Evolutionary conservation across 2,329 filamentous ascomycete genomes (phyloP).

Genomic region (Fusarium clavum): DNA sequence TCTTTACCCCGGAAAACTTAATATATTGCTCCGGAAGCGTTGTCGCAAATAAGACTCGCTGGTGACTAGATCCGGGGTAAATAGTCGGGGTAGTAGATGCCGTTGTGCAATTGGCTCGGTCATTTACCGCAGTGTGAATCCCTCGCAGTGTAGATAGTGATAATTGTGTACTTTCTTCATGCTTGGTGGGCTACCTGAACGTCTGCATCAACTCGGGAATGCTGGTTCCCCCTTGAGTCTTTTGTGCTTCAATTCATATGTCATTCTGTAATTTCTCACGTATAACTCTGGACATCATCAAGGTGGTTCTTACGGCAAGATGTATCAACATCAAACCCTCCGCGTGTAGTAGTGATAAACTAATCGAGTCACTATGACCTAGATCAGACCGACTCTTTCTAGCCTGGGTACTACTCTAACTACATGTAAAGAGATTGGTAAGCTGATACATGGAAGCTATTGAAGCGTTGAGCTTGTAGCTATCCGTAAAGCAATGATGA

Average conservation of each 20-base stretch:
- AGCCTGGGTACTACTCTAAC: no score
- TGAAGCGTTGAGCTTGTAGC: background rate
- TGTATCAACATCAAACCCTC: no score
- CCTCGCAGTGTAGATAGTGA: background rate
- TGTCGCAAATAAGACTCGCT: background rate
- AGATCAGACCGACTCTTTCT: no score
- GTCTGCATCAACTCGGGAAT: background rate
- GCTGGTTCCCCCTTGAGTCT: no score
- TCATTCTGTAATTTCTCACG: no score
- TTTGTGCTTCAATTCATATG: no score
- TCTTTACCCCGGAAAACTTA: conserved; percentile 34
- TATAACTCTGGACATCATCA: no score
- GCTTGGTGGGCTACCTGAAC: fast-evolving
- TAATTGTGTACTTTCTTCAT: background rate
- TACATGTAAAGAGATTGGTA: fast-evolving
- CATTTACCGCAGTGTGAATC: background rate
- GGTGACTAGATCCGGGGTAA: background rate
- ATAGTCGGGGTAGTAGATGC: background rate
- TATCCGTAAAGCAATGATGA: background rate
- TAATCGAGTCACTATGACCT: no score
- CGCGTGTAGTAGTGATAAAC: no score
- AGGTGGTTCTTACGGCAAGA: no score
- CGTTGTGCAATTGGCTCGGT: background rate
- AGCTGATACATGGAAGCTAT: background rate
- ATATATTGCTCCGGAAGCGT: background rate